A percentile compares a stretch with the other conserved stretches of the same genome.
Evolutionary conservation across 495 filamentous ascomycete species (phyloP).

Genomic region (Penicillium herquei): DNA sequence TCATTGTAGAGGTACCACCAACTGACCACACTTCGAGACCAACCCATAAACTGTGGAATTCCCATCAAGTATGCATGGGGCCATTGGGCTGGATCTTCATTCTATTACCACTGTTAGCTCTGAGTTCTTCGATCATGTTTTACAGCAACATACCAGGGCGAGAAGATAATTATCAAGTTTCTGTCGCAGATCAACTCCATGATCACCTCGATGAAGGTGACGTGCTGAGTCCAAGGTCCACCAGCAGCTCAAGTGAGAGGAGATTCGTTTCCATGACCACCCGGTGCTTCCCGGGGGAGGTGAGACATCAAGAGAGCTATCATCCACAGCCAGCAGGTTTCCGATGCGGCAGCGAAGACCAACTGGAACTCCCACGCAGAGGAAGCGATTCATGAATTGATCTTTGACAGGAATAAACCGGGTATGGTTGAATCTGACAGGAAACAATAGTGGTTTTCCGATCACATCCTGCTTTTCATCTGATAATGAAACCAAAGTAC

Average conservation of each 20-base stretch:
- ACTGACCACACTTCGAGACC: conserved; percentile 73
- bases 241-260: background rate
- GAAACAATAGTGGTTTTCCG: conserved; percentile 1
- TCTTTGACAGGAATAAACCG: background rate
- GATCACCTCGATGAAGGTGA: background rate
- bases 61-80: conserved; percentile 68
- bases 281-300: background rate
- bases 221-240: background rate
- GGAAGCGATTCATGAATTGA: background rate
- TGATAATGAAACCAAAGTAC: background rate
- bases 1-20: conserved; percentile 77
- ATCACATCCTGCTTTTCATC: background rate
- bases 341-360: conserved; percentile 1
- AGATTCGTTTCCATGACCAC: background rate
- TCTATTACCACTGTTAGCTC: background rate
- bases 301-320: conserved; percentile 2
- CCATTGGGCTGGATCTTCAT: conserved; percentile 13
- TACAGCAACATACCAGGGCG: background rate
- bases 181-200: background rate
- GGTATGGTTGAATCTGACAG: background rate
- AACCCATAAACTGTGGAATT: conserved; percentile 66
- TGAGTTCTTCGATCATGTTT: background rate
- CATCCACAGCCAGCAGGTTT: background rate
- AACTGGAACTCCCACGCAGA: background rate
- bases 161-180: background rate